phyloP scores from a whole-genome alignment of 73 alveolate genomes.

The Breviolum minutum region DNA sequence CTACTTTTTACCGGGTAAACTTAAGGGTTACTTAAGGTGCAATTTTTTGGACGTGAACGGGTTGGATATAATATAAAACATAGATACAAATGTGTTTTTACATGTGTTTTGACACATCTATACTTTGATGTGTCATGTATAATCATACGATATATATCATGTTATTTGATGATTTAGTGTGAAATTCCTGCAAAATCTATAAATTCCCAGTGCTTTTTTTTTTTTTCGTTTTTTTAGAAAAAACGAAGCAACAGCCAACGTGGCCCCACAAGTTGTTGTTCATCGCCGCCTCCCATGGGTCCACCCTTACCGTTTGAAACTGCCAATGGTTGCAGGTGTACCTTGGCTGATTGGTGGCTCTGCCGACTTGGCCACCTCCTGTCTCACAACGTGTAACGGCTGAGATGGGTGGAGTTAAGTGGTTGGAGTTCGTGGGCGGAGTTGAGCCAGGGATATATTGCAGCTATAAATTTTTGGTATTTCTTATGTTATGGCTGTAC shows the following conservation, averaged over 20 bases:
- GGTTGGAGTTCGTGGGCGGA: neutral
- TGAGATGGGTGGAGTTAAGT: neutral
- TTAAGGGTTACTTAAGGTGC: neutral
- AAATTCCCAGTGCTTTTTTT: neutral
- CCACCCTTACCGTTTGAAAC: no score
- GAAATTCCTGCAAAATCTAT: neutral
- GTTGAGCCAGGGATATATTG: neutral
- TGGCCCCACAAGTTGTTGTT: no score
- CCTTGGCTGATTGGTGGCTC: slow-evolving; percentile 86
- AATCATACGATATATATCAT: no score
- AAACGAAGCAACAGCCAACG: no score
- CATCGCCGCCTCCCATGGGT: no score
- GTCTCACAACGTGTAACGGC: slow-evolving; percentile 57
- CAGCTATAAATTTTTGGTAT: neutral
- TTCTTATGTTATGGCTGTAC: neutral
- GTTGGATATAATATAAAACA: no score
- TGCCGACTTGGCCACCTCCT: slow-evolving; percentile 70
- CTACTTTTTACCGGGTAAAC: neutral
- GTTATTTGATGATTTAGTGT: neutral
- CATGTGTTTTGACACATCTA: no score
- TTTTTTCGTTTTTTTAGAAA: neutral
- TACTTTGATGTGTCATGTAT: no score
- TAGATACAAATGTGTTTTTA: no score
- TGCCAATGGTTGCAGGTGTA: neutral
- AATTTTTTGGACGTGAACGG: no score